A percentile compares a stretch with the other conserved stretches of the same genome.
phyloP scores from a whole-genome alignment of 2,329 filamentous ascomycete species.

The Chaetomium sp. region DNA sequence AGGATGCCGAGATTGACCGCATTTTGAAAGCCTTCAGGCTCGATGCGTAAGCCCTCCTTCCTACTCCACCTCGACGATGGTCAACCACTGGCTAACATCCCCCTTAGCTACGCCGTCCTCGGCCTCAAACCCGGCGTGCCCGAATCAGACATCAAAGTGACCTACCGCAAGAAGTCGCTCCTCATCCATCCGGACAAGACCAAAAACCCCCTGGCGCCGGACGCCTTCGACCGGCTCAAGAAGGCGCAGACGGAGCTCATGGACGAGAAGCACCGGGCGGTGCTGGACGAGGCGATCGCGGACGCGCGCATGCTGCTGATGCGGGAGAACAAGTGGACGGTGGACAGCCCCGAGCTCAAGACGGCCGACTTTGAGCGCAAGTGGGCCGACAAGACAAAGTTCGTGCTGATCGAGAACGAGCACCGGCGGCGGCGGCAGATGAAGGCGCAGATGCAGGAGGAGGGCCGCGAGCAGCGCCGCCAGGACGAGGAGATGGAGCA shows the following conservation, averaged over 20 bases:
- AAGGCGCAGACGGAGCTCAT: slow-evolving; percentile 90
- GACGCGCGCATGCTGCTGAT: slow-evolving; percentile 95
- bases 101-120: slow-evolving; percentile 78
- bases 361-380: slow-evolving; percentile 78
- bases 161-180: slow-evolving; percentile 96
- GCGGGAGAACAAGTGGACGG: slow-evolving; percentile 89
- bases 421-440: slow-evolving; percentile 78
- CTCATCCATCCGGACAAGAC: slow-evolving; percentile 99
- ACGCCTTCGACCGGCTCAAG: slow-evolving; percentile 94
- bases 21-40: slow-evolving; percentile 88
- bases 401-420: slow-evolving; percentile 92
- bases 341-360: slow-evolving; percentile 84
- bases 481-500: slow-evolving; percentile 82
- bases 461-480: slow-evolving; percentile 83
- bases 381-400: slow-evolving; percentile 88
- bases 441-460: slow-evolving; percentile 95
- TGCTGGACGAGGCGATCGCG: slow-evolving; percentile 91
- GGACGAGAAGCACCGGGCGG: slow-evolving; percentile 87
- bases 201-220: slow-evolving; percentile 83
- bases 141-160: slow-evolving; percentile 92
- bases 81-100: slow-evolving; percentile 10
- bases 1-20: slow-evolving; percentile 95
- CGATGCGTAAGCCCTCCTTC: slow-evolving; percentile 51
- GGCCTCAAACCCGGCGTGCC: slow-evolving; percentile 94
- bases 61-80: neutral